Evolutionary conservation across 345 rosid species (phyloP), one percentile per base, ranked within the genome.

Genomic region (Acer negundo): DNA sequence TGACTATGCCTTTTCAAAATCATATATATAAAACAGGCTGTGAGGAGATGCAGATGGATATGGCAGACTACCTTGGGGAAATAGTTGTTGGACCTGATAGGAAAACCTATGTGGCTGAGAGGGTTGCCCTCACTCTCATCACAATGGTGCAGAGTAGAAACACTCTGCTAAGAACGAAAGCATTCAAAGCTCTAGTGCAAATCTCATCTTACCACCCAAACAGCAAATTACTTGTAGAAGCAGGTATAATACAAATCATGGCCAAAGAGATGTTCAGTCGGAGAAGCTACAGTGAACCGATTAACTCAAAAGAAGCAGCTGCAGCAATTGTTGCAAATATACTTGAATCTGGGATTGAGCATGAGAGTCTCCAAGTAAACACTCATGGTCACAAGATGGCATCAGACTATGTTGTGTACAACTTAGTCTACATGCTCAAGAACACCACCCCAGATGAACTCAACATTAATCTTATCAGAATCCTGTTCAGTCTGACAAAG

Each of bases 301-400:
- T 87, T 86, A 86, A 87, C 85, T 89, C 94, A 13, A 89, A 86
- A 82, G 82, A 70, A 31, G 97, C 88, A 85, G 93, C 97, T 67
- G 92, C 93, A 44, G 87, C 85, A 55, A 86, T 95, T 70, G 90
- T 95, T 56, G 93, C 98, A 69, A 88, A 93, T 72, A 83, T 95
- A 71, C 77, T 92, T 2, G 94, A 93, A 80, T 88, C 97, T 0
- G 97, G 92, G 56, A 12, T 87, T 71, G 93, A 92, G 70, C 80
- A 84, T 74, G 90, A 89, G 46, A 84, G 66, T 75, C 79, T 89
- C 74, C 86, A 69, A 80, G 94, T 88, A 70, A 90, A 85, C 65
- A 61, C 77, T 4, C 89, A 88, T 51, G 95, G 97, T 12, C 95
- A 87, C 88, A 89, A 82, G 11, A 44, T 95, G 79, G 76, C 79